A percentile compares a stretch with the other conserved stretches of the same genome.
Evolutionary conservation across 768 basidiomycete genomes (phyloP).

Genomic region (Trametes sanguinea): DNA sequence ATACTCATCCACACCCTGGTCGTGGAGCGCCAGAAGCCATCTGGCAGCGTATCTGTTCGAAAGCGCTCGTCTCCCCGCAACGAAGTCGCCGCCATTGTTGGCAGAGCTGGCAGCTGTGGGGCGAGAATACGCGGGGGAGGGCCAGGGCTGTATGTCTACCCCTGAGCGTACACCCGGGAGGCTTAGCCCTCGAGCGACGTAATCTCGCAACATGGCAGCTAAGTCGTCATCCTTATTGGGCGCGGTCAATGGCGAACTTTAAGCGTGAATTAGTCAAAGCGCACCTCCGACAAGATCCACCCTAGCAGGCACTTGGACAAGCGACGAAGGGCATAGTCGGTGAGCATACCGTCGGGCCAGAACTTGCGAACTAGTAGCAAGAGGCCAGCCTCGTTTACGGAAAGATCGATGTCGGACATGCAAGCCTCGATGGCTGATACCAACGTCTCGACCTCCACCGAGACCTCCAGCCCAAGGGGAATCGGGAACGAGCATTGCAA

Average conservation of each 20-base stretch:
- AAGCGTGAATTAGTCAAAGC: constrained; percentile 1
- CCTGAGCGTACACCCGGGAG: constrained; percentile 66
- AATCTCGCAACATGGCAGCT: constrained; percentile 66
- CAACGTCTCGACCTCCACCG: constrained; percentile 70
- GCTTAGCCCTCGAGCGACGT: constrained; percentile 54
- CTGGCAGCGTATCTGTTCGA: constrained; percentile 56
- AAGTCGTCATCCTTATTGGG: constrained; percentile 61
- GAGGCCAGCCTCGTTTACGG: constrained; percentile 74
- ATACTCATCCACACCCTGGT: constrained; percentile 58
- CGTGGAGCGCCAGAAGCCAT: constrained; percentile 73
- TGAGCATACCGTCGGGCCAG: constrained; percentile 74
- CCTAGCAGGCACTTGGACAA: constrained; percentile 56
- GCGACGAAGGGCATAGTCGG: constrained; percentile 68
- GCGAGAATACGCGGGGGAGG: constrained; percentile 38
- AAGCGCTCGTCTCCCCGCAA: constrained; percentile 57
- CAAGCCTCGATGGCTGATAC: constrained; percentile 72
- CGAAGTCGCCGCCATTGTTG: constrained; percentile 71
- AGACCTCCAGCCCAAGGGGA: constrained; percentile 70
- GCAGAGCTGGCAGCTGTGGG: constrained; percentile 40
- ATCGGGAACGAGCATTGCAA: constrained; percentile 62
- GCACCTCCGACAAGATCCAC: constrained; percentile 78
- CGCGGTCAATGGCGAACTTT: background rate
- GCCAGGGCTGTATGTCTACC: constrained; percentile 56
- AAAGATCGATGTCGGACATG: constrained; percentile 68
- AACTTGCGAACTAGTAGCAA: constrained; percentile 66